Base-by-base conservation (phyloP, 495 filamentous ascomycete species). In the Oidiodendron maius region DNA sequence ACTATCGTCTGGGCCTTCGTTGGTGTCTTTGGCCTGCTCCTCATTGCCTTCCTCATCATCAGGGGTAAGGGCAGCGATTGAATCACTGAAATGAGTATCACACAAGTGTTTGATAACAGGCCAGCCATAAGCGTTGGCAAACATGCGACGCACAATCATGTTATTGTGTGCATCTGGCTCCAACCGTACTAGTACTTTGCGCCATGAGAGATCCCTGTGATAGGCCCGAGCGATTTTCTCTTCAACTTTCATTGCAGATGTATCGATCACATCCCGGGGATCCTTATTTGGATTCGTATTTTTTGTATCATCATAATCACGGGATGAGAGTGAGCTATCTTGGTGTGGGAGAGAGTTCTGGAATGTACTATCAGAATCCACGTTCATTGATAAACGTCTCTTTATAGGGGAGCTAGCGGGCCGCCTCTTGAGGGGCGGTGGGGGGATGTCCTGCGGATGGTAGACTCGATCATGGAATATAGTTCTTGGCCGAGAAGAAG, bases 161-260 rank as follows among this genome's bases (percentile, higher is more conserved):
- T 98, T 98, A 65, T 98, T 98, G 64, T 98, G 93, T 2, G 93
- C 93, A 71, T 98, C 93, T 1, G 93, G 93, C 61, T 98, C 93
- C 8, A 98, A 74, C 36, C 91, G 81, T 17, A 97, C 93, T 9
- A 98, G 79, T 2, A 97, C 93, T 62, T 98, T 98, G 10, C 93
- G 84, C 93, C 93, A 98, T 3, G 85, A 84, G 16, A 98, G 68
- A 53, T 84, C 86, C 5, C 80, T 76, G 61, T 98, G 93, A 64
- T 97, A 98, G 34, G 90, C 93, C 39, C 93, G 77, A 1, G 93
- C 91, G 46, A 98, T 98, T 62, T 96, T 97, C 61, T 98, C 93
- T 62, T 98, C 93, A 5, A 96, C 87, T 53, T 83, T 86, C 76
- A 98, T 87, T 36, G 77, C 71, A 2, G 72, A 74, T 34, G 61